A percentile compares a stretch with the other conserved stretches of the same genome.
Evolutionary conservation across 2,329 filamentous ascomycete genomes (phyloP).

Genomic region (Xylariaceae sp.): DNA sequence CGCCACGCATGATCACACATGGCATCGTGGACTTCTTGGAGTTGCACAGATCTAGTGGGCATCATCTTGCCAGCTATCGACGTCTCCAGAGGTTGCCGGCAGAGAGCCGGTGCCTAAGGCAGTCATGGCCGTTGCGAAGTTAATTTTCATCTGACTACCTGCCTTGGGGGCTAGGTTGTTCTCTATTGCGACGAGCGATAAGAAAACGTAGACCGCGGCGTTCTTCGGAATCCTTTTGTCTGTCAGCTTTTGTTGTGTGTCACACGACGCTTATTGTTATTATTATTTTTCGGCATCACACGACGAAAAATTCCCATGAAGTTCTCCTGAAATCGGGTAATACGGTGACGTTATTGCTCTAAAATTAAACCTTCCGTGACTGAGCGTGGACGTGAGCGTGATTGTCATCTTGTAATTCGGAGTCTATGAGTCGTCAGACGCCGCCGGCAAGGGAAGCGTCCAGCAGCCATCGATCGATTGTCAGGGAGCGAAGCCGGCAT

Average conservation of each 20-base stretch:
- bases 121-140: conserved; percentile 4
- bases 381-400: conserved; percentile 4
- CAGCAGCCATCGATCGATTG: neutral
- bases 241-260: conserved; percentile 25
- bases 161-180: neutral
- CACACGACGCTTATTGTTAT: conserved; percentile 28
- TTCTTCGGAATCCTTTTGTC: conserved; percentile 17
- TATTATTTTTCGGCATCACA: conserved; percentile 1
- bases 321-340: conserved; percentile 10
- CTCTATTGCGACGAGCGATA: neutral
- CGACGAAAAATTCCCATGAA: neutral
- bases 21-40: conserved; percentile 24
- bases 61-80: conserved; percentile 10
- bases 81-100: conserved; percentile 3
- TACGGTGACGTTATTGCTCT: conserved; percentile 14
- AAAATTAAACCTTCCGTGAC: conserved; percentile 16
- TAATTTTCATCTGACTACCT: too few species aligned
- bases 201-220: neutral
- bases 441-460: neutral
- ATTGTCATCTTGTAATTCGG: conserved; percentile 10
- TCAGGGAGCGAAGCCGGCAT: conserved; percentile 1
- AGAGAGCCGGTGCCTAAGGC: conserved; percentile 7
- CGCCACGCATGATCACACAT: conserved; percentile 31
- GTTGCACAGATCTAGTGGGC: conserved; percentile 27
- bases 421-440: neutral